These are phyloP conservation scores for Tephrocybe sp. DNA, from an alignment of 768 basidiomycete genomes.

Conservation along the genomic window DNA sequence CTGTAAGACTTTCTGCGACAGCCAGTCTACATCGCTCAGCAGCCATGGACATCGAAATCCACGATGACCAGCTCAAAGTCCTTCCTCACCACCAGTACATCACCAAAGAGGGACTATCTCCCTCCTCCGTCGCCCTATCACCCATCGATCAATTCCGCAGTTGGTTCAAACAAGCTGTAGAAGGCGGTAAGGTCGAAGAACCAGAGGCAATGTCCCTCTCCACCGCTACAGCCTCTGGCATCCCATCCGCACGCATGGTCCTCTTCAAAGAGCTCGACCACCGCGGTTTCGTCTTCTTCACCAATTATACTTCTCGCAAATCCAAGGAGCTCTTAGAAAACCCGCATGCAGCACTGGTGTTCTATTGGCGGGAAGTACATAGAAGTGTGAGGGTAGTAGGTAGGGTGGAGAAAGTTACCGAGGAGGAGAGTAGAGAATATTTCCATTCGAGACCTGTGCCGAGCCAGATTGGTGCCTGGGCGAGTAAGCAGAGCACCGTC, in stretches of 20 bases:
- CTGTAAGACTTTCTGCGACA: not conserved
- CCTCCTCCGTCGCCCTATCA: constrained; percentile 53
- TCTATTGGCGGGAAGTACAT: constrained; percentile 89
- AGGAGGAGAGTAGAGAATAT: constrained; percentile 78
- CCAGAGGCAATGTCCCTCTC: constrained; percentile 90
- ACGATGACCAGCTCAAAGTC: constrained; percentile 59
- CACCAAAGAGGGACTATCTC: constrained; percentile 60
- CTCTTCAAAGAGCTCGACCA: constrained; percentile 89
- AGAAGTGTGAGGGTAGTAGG: constrained; percentile 84
- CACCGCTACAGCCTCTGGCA: constrained; percentile 64
- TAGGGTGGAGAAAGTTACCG: constrained; percentile 71
- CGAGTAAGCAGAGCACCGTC: constrained; percentile 81
- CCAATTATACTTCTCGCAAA: constrained; percentile 95
- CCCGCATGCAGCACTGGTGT: constrained; percentile 77
- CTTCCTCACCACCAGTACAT: constrained; percentile 76
- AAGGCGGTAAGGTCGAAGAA: constrained; percentile 58
- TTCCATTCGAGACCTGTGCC: constrained; percentile 79
- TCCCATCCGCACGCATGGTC: constrained; percentile 87
- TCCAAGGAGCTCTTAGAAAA: constrained; percentile 75
- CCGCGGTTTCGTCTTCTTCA: constrained; percentile 93
- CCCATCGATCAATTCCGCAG: constrained; percentile 83
- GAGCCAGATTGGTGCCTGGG: constrained; percentile 89
- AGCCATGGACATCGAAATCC: constrained; percentile 42
- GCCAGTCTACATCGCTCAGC: not conserved
- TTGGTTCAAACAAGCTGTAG: constrained; percentile 77